phyloP scores from a whole-genome alignment of 768 basidiomycete species.

The Pluteus cervinus region DNA sequence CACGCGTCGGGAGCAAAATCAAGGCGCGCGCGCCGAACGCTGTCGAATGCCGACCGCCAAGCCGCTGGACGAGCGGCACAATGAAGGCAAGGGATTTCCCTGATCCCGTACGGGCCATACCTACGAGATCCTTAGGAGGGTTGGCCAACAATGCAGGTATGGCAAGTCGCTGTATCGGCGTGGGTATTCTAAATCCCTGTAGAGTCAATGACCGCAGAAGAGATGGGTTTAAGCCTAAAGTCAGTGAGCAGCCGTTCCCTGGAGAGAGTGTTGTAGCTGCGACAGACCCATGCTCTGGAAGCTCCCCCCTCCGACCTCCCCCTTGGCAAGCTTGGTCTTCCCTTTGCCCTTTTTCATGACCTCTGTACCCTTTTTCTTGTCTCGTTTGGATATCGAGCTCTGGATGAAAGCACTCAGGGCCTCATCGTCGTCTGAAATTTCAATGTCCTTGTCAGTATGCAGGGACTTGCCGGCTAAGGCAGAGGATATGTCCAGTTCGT shows the following conservation, averaged over 20 bases:
- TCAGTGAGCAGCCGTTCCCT: constrained; percentile 5
- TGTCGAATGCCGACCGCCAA: constrained; percentile 74
- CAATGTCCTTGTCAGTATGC: constrained; percentile 22
- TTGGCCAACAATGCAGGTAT: constrained; percentile 80
- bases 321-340: constrained; percentile 62
- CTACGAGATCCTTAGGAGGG: constrained; percentile 90
- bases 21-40: constrained; percentile 82
- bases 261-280: constrained; percentile 3
- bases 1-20: constrained; percentile 87
- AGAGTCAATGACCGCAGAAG: constrained; percentile 80
- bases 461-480: constrained; percentile 46
- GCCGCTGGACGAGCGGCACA: constrained; percentile 83
- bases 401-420: constrained; percentile 62
- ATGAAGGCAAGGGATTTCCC: constrained; percentile 97
- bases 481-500: constrained; percentile 58
- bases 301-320: constrained; percentile 86
- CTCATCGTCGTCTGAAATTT: constrained; percentile 51
- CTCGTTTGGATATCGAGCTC: constrained; percentile 62
- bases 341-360: constrained; percentile 74
- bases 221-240: constrained; percentile 72
- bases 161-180: constrained; percentile 89
- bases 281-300: constrained; percentile 92
- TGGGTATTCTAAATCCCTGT: constrained; percentile 93
- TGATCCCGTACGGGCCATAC: constrained; percentile 97
- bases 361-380: constrained; percentile 71